Percentiles rank a stretch among this genome's conserved stretches.
Evolutionary conservation across 768 basidiomycete genomes (phyloP).

Genomic region (Paxillus involutus): DNA sequence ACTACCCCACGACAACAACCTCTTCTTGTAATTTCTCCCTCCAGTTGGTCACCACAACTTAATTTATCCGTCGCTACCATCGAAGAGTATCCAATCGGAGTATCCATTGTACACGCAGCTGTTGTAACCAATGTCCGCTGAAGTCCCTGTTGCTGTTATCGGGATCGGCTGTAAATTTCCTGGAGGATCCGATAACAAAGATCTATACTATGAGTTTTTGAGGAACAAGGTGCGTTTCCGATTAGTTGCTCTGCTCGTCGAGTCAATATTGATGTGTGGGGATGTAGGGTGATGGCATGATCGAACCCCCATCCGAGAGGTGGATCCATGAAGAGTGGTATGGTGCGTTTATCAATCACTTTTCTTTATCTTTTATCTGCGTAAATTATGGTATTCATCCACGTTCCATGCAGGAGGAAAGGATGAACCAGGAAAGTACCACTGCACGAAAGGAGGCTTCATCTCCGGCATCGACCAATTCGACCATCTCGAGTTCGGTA

Average conservation of each 20-base stretch:
- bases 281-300: conserved; percentile 31
- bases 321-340: conserved; percentile 33
- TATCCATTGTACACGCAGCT: conserved; percentile 2
- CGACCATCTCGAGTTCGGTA: conserved; percentile 34
- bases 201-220: conserved; percentile 30
- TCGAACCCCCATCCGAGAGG: conserved; percentile 22
- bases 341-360: conserved; percentile 16
- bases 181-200: conserved; percentile 31
- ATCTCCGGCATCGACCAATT: conserved; percentile 32
- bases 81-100: not conserved
- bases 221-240: conserved; percentile 23
- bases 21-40: not conserved
- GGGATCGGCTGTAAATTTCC: conserved; percentile 35
- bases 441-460: conserved; percentile 29
- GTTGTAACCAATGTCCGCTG: conserved; percentile 24
- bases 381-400: not conserved
- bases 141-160: conserved; percentile 28
- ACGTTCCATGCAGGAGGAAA: conserved; percentile 19
- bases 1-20: not conserved
- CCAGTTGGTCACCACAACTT: not conserved
- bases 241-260: not conserved
- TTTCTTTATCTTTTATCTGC: not conserved
- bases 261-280: not conserved
- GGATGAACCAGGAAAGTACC: conserved; percentile 32
- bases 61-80: not conserved